Evolutionary conservation across 306 rosid genomes (phyloP).

Genomic region (Acmispon strigosus): DNA sequence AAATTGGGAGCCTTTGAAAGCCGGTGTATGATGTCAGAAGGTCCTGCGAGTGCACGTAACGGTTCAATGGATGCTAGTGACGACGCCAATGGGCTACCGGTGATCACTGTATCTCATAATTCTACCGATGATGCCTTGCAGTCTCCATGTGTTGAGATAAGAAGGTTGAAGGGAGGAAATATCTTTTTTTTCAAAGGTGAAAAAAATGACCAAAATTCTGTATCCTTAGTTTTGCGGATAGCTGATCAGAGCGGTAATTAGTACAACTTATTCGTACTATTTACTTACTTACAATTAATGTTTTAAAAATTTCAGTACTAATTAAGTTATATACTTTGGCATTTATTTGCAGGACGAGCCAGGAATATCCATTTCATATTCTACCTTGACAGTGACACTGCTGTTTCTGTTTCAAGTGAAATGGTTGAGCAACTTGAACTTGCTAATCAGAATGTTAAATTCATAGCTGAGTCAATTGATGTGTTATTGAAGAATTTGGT

Average conservation of each 20-base stretch:
- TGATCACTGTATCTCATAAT: constrained; percentile 19
- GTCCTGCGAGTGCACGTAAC: constrained; percentile 29
- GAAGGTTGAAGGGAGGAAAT: constrained; percentile 30
- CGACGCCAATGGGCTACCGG: constrained; percentile 22
- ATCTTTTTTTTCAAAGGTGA: constrained; percentile 35
- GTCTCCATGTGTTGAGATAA: constrained; percentile 29
- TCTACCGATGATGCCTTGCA: not conserved
- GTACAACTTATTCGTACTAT: constrained; percentile 15
- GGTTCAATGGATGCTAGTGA: constrained; percentile 22
- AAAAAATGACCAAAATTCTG: constrained; percentile 30
- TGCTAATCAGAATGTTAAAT: constrained; percentile 28
- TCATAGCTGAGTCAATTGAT: constrained; percentile 42
- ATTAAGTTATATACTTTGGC: not conserved
- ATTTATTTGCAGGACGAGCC: constrained; percentile 28
- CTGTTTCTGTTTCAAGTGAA: constrained; percentile 40
- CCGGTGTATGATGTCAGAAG: constrained; percentile 48
- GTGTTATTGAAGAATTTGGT: constrained; percentile 29
- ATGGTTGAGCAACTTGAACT: constrained; percentile 45
- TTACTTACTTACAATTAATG: not conserved
- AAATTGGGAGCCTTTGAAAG: constrained; percentile 43
- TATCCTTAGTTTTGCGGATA: constrained; percentile 40
- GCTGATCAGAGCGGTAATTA: constrained; percentile 34
- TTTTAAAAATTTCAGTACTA: not conserved
- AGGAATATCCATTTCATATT: constrained; percentile 38
- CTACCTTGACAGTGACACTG: constrained; percentile 36